Evolutionary conservation across 2,329 filamentous ascomycete genomes (phyloP).

Genomic region (Apiospora marii): DNA sequence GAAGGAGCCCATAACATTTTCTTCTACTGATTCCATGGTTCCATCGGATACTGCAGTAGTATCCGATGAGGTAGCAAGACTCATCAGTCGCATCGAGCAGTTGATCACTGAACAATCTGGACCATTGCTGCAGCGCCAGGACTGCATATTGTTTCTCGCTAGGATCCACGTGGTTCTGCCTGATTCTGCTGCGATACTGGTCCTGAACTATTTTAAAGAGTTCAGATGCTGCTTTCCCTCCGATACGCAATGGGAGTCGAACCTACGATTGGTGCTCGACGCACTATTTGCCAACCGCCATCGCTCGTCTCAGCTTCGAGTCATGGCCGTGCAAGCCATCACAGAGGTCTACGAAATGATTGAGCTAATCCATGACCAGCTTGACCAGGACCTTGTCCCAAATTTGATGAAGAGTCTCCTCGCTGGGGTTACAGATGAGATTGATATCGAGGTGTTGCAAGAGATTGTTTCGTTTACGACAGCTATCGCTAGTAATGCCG

Average conservation of each 20-base stretch:
- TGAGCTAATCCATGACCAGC: constrained; percentile 65
- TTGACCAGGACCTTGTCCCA: constrained; percentile 63
- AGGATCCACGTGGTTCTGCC: constrained; percentile 68
- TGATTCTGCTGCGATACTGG: constrained; percentile 68
- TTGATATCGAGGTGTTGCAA: constrained; percentile 70
- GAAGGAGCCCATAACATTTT: constrained; percentile 34
- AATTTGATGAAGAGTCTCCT: constrained; percentile 69
- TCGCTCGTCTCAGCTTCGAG: constrained; percentile 68
- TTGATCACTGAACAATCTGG: constrained; percentile 54
- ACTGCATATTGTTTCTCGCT: constrained; percentile 72
- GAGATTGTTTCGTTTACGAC: constrained; percentile 71
- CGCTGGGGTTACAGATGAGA: constrained; percentile 67
- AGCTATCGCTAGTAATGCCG: constrained; percentile 67
- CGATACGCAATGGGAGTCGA: constrained; percentile 71
- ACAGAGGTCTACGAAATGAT: constrained; percentile 66
- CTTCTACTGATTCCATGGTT: constrained; percentile 41
- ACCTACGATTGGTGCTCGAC: constrained; percentile 66
- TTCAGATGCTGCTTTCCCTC: constrained; percentile 77
- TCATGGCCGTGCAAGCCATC: constrained; percentile 68
- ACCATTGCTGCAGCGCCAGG: constrained; percentile 70
- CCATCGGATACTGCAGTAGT: constrained; percentile 48
- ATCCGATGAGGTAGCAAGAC: constrained; percentile 50
- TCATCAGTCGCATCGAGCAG: constrained; percentile 59
- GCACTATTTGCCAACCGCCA: constrained; percentile 69
- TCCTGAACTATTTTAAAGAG: constrained; percentile 73